Evolutionary conservation across 139 green algal genomes (phyloP), one percentile per base, ranked within the genome.

Genomic region (Auxenochlorella pyrenoidosa): DNA sequence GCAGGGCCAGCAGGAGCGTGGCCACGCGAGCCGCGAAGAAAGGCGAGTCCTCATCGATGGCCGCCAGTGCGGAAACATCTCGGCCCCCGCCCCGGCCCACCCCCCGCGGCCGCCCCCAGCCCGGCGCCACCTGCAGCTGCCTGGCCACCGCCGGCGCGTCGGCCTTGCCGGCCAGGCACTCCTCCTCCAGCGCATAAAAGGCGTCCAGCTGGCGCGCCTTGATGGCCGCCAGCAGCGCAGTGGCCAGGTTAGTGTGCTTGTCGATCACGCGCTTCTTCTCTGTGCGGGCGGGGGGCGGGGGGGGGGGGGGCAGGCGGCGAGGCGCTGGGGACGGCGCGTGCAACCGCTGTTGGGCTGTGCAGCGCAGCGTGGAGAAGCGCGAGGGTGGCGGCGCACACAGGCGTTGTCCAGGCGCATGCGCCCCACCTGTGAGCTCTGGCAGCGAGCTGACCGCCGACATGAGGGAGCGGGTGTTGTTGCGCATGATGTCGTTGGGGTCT

Each of bases 161-260:
- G 0, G 81, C 91, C 90, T 98, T 98, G 68, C 94, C 95, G 30
- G 88, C 89, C 34, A 99, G 81, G 86, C 97, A 87, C 38, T 98
- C 96, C 84, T 99, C 96, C 86, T 97, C 96, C 63, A 94, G 41
- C 38, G 92, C 90, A 88, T 95, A 97, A 47, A 95, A 98, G 60
- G 91, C 88, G 88, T 99, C 97, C 86, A 99, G 89, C 30, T 87
- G 91, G 22, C 96, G 92, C 24, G 81, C 88, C 91, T 98, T 99
- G 94, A 99, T 99, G 75, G 94, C 86, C 0, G 77, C 82, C 68
- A 99, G 94, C 71, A 99, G 91, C 10, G 91, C 81, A 22, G 95
- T 98, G 32, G 95, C 95, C 75, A 99, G 93, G 94, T 98, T 99
- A 86, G 97, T 99, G 95, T 99, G 98, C 94, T 99, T 99, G 93